phyloP scores from a whole-genome alignment of 1,139 yeast species.

The Geotrichum restrictum region DNA sequence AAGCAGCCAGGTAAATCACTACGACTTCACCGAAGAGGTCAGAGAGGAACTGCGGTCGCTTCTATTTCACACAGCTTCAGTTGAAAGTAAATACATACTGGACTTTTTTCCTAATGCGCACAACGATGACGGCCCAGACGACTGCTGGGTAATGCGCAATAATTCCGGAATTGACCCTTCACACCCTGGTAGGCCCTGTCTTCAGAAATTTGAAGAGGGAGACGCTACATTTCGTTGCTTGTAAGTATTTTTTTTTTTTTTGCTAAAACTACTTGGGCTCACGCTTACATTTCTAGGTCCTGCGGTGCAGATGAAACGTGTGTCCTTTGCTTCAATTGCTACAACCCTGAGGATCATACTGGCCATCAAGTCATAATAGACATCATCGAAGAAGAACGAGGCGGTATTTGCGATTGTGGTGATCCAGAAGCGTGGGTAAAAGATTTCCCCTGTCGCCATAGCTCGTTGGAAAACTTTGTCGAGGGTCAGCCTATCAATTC shows the following conservation, averaged over 20 bases:
- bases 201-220: conserved; percentile 68
- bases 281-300: conserved; percentile 39
- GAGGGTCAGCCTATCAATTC: conserved; percentile 26
- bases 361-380: conserved; percentile 74
- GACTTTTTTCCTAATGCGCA: conserved; percentile 48
- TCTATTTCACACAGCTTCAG: conserved; percentile 50
- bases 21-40: conserved; percentile 28
- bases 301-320: conserved; percentile 85
- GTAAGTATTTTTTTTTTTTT: no score
- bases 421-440: conserved; percentile 75
- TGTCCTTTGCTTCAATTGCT: conserved; percentile 79
- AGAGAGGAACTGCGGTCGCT: conserved; percentile 46
- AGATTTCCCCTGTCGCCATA: conserved; percentile 50
- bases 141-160: conserved; percentile 31
- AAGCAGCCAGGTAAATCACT: conserved; percentile 15
- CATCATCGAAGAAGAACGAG: conserved; percentile 72
- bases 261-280: neutral
- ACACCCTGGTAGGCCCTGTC: conserved; percentile 73
- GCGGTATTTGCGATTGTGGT: conserved; percentile 96
- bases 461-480: conserved; percentile 26
- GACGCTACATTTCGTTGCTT: conserved; percentile 79
- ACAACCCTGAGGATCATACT: conserved; percentile 60
- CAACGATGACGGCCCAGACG: neutral
- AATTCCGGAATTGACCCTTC: conserved; percentile 31
- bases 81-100: conserved; percentile 47